Base-by-base conservation (phyloP, 106 monocot genomes). In the Posidonia australis region DNA sequence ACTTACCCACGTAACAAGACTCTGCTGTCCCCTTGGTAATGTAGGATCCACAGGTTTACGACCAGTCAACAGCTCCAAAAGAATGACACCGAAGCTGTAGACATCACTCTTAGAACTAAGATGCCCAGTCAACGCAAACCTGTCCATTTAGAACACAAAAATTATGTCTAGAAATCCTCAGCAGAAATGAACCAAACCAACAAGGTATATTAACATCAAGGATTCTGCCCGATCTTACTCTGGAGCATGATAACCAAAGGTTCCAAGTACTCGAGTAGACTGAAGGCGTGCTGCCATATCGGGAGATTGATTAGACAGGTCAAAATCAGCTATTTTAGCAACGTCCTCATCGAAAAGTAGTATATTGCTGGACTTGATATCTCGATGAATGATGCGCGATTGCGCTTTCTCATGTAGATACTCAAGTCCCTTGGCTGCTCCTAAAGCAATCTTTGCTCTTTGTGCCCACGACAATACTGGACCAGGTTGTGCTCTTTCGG, bases 11-110 rank as follows among this genome's bases (percentile, higher is more conserved):
- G 92, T 88, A 68, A 92, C 88, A 65, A 92, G 88, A 60, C 88
- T 92, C 63, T 92, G 92, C 51, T 92, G 92, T 13, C 92, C 92
- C 45, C 88, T 65, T 31, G 92, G 92, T 56, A 88, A 68, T 54
- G 88, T 85, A 72, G 78, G 85, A 66, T 93, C 92, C 23, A 93
- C 92, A 65, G 92, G 92, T 68, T 93, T 93, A 22, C 88, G 84
- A 10, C 92, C 92, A 59, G 92, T 93, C 55, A 93, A 73, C 10
- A 93, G 85, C 67, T 93, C 92, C 75, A 93, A 70, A 42, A 93
- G 82, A 46, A 93, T 83, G 32, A 93, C 88, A 58, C 92, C 92
- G 62, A 88, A 93, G 70, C 92, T 93, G 47, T 93, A 93, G 51
- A 93, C 88, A 70, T 93, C 88, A 68, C 88, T 93, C 72, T 88